These are phyloP conservation scores for Globisporangium acanthophoron DNA, from an alignment of 352 stramenopile genomes.

Conservation along the genomic window DNA sequence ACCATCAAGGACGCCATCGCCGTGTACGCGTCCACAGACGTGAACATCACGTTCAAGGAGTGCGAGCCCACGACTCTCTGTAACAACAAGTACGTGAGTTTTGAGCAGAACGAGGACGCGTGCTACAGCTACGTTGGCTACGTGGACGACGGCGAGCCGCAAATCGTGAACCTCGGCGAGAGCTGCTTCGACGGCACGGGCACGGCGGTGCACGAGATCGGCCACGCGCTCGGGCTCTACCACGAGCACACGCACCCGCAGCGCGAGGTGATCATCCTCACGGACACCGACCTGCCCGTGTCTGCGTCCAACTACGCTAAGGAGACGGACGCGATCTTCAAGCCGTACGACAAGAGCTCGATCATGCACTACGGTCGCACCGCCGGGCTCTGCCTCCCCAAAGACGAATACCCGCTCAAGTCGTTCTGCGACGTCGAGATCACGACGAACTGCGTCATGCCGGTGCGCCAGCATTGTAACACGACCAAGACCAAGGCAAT, in stretches of 20 bases:
- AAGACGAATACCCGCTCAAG: slow-evolving; percentile 52
- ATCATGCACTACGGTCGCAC: slow-evolving; percentile 78
- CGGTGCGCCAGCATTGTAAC: slow-evolving; percentile 64
- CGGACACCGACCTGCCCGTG: slow-evolving; percentile 50
- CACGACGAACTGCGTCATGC: slow-evolving; percentile 64
- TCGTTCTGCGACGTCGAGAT: slow-evolving; percentile 63
- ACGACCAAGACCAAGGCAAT: slow-evolving; percentile 56
- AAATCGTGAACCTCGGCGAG: slow-evolving; percentile 64
- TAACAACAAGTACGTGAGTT: slow-evolving; percentile 64
- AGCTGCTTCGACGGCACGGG: slow-evolving; percentile 54
- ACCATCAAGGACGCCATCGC: slow-evolving; percentile 54
- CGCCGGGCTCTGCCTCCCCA: slow-evolving; percentile 64
- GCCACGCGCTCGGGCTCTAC: slow-evolving; percentile 57
- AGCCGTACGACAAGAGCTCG: slow-evolving; percentile 58
- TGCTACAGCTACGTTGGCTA: slow-evolving; percentile 77
- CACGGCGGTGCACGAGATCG: slow-evolving; percentile 60
- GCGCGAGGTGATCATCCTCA: slow-evolving; percentile 65
- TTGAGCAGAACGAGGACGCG: slow-evolving; percentile 60
- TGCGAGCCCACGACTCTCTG: slow-evolving; percentile 53
- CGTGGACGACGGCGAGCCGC: slow-evolving; percentile 50
- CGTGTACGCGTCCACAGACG: slow-evolving; percentile 48
- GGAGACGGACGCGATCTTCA: slow-evolving; percentile 46
- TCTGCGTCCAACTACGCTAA: slow-evolving; percentile 69
- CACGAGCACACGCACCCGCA: slow-evolving; percentile 71
- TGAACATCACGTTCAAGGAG: slow-evolving; percentile 60